Percentiles rank a stretch among this genome's conserved stretches.
Evolutionary conservation across 2,329 filamentous ascomycete species (phyloP).

Genomic region (Xylaria digitata): DNA sequence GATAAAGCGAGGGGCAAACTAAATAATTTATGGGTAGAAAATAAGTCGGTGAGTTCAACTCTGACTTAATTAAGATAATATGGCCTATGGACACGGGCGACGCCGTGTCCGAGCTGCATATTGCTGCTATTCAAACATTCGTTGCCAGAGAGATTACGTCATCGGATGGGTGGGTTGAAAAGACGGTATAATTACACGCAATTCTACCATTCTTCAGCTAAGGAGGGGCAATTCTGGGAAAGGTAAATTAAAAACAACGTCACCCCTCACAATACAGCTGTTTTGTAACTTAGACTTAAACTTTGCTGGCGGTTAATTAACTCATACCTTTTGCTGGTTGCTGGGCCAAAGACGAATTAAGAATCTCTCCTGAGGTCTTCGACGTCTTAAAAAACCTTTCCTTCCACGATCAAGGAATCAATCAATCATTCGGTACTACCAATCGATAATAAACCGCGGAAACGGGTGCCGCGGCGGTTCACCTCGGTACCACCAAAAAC

Average conservation of each 20-base stretch:
- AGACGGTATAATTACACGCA: no score
- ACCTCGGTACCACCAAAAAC: background rate
- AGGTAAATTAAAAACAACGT: background rate
- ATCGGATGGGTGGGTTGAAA: background rate
- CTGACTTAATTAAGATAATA: background rate
- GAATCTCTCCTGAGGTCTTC: no score
- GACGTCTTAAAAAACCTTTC: no score
- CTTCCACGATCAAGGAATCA: no score
- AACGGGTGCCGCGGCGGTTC: no score
- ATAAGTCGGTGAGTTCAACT: background rate
- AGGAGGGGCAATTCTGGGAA: no score
- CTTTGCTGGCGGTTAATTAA: no score
- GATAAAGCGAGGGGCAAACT: slow-evolving; percentile 26
- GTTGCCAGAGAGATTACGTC: slow-evolving; percentile 14
- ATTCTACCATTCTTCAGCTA: background rate
- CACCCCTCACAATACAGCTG: slow-evolving; percentile 6
- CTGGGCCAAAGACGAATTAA: no score
- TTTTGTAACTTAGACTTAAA: no score
- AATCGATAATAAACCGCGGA: no score
- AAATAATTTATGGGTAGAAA: background rate
- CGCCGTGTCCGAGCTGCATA: background rate
- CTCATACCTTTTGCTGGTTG: no score
- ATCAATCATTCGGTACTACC: background rate
- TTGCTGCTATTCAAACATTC: background rate
- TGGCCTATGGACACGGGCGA: background rate